Evolutionary conservation across 306 rosid genomes (phyloP), one percentile per base, ranked within the genome.

Genomic region (Cicer judaicum): DNA sequence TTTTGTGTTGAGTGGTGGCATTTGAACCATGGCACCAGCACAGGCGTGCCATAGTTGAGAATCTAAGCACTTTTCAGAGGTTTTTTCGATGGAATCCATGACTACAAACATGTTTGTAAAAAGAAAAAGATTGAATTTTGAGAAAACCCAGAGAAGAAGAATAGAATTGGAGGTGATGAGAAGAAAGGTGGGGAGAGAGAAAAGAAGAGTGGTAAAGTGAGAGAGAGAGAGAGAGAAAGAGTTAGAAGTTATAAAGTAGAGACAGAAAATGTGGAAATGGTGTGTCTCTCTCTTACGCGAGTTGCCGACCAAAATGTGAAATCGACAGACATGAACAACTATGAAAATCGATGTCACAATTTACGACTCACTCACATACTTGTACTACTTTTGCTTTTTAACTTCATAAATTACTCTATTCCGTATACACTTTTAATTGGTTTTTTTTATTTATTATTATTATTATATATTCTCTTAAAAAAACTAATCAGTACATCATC

Each of bases 11-110:
- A 90, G 80, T 48, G 90, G 87, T 19, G 99, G 96, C 89, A 95
- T 85, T 88, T 90, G 96, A 83, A 92, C 97, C 99, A 90, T 85
- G 75, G 93, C 91, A 71, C 99, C 99, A 15, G 99, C 99, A 65
- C 96, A 92, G 2, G 97, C 98, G 52, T 90, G 98, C 98, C 98
- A 95, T 18, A 95, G 79, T 64, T 95, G 97, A 74, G 98, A 87
- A 78, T 95, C 98, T 74, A 92, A 77, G 55, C 80, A 80, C 61
- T 85, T 89, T 64, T 90, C 95, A 11, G 85, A 54, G 52, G 46
- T 81, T 66, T 55, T 82, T 78, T 85, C 86, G 48, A 81, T 70
- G 47, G 90, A 83, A 82, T 91, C 91, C 93, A 86, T 82, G 1
- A 77, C 86, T 15, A 71, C 73, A 46, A 86, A 86, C 92, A 60